These are phyloP conservation scores for Fusarium algeriense DNA, from an alignment of 2,329 filamentous ascomycete genomes.

Conservation along the genomic window DNA sequence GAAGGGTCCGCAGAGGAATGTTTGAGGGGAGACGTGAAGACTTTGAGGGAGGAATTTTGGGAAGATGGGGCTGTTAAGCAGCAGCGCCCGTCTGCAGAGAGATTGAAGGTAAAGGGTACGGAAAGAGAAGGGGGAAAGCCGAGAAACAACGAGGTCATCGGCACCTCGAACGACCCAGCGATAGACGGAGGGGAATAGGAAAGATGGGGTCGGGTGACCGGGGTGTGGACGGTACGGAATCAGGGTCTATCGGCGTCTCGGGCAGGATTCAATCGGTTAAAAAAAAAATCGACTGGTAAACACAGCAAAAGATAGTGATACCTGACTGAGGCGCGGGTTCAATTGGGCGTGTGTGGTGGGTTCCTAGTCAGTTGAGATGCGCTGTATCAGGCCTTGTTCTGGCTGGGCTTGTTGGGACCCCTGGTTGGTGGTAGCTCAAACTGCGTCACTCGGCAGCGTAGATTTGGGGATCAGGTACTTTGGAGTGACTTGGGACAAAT, in stretches of 20 bases:
- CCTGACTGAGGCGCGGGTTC: conserved; percentile 22
- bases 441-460: conserved; percentile 38
- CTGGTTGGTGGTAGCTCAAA: conserved; percentile 39
- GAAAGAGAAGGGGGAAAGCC: conserved; percentile 41
- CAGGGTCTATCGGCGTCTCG: conserved; percentile 38
- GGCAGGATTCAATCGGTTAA: conserved; percentile 25
- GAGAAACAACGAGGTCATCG: conserved; percentile 47
- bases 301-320: conserved; percentile 31
- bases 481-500: conserved; percentile 37
- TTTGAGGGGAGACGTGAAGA: conserved; percentile 79
- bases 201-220: conserved; percentile 50
- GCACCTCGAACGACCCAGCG: conserved; percentile 46
- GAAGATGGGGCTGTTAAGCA: conserved; percentile 78
- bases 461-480: conserved; percentile 44
- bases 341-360: conserved; percentile 32
- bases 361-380: conserved; percentile 38
- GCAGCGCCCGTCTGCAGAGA: conserved; percentile 75
- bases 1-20: conserved; percentile 86
- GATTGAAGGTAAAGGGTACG: conserved; percentile 52
- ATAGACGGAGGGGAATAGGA: conserved; percentile 41
- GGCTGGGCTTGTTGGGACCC: conserved; percentile 36
- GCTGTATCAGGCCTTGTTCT: conserved; percentile 3
- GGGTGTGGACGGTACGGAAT: conserved; percentile 39
- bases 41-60: conserved; percentile 86
- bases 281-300: conserved; percentile 14